These are phyloP conservation scores for Cornus controversa DNA, from an alignment of 148 eudicot genomes.

Conservation along the genomic window DNA sequence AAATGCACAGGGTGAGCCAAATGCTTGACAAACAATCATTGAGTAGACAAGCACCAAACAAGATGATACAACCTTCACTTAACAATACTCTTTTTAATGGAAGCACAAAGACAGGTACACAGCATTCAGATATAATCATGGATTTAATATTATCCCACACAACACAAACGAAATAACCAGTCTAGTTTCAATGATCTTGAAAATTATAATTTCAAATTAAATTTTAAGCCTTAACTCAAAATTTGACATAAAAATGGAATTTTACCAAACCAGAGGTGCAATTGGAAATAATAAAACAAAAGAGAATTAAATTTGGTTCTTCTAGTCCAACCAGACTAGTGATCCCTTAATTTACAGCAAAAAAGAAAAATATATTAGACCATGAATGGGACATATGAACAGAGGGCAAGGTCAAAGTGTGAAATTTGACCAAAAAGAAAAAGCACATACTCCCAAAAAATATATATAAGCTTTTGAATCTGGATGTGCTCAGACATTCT, in stretches of 20 bases:
- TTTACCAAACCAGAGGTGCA: background rate
- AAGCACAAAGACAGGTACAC: background rate
- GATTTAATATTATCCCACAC: background rate
- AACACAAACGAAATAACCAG: background rate
- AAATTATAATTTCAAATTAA: background rate
- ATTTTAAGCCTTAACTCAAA: background rate
- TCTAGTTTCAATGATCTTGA: background rate
- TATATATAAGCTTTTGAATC: background rate
- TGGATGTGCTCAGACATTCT: background rate
- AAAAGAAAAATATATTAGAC: background rate
- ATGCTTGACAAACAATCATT: constrained; percentile 13
- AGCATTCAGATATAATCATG: background rate
- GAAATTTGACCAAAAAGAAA: background rate
- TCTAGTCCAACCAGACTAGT: constrained; percentile 4
- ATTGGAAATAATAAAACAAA: background rate
- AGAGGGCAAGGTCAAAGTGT: background rate
- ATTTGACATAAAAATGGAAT: background rate
- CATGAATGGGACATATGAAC: background rate
- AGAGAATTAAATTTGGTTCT: background rate
- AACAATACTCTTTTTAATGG: background rate
- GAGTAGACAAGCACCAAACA: background rate
- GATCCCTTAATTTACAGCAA: background rate
- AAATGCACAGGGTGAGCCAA: background rate
- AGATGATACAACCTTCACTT: background rate
- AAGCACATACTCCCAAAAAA: background rate